A percentile compares a stretch with the other conserved stretches of the same genome.
These are phyloP conservation scores for Xylaria sp. DNA, from an alignment of 2,329 filamentous ascomycete species.

Conservation along the genomic window DNA sequence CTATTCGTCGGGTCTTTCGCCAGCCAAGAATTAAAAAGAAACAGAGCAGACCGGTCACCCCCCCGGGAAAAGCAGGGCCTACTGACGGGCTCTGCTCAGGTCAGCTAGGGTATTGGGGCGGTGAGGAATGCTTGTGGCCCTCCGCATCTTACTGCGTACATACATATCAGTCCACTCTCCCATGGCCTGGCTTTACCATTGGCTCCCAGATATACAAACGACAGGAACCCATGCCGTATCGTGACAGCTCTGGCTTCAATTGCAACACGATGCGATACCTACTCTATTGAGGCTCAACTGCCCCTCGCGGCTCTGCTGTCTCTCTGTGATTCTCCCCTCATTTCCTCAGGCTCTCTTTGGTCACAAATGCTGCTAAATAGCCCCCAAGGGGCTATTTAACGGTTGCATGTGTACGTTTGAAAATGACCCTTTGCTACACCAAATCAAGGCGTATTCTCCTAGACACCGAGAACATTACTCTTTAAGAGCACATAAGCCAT, in stretches of 20 bases:
- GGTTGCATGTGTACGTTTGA: not conserved
- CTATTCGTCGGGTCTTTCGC: not conserved
- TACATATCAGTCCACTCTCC: not conserved
- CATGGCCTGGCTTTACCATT: not conserved
- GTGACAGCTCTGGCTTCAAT: not conserved
- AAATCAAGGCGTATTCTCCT: not conserved
- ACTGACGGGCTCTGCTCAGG: not conserved
- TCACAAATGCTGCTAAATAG: not conserved
- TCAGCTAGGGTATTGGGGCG: not conserved
- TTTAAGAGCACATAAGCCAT: not conserved
- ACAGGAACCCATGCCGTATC: not conserved
- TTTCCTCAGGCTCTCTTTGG: not conserved
- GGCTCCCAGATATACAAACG: not conserved
- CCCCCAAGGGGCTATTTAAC: not conserved
- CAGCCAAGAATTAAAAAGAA: not conserved
- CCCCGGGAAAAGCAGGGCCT: not conserved
- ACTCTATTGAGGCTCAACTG: slow-evolving; percentile 17
- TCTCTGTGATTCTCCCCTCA: not conserved
- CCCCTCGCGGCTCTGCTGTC: slow-evolving; percentile 7
- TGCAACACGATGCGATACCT: not conserved
- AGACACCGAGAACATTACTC: not conserved
- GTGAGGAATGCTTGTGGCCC: slow-evolving; percentile 4
- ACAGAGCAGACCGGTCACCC: not conserved
- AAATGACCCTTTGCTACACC: not conserved
- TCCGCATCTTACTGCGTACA: slow-evolving; percentile 1